These are phyloP conservation scores for Cylindrodendrum hubeiense DNA, from an alignment of 2,329 filamentous ascomycete genomes.

Conservation along the genomic window DNA sequence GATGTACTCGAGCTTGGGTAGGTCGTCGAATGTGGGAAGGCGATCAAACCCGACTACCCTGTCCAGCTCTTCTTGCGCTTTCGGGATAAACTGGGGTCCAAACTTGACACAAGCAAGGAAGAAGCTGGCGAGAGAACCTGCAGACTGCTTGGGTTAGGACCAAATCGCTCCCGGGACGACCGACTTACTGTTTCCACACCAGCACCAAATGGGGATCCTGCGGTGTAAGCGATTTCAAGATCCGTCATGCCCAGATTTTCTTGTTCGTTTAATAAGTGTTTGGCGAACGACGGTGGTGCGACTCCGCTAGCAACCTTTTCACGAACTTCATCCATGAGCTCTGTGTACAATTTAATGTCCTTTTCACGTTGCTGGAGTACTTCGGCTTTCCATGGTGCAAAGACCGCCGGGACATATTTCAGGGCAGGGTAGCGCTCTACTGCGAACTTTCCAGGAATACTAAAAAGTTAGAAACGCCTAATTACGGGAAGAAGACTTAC, in stretches of 20 bases:
- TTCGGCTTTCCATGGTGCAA: conserved; percentile 56
- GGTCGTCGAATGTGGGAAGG: conserved; percentile 53
- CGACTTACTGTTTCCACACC: conserved; percentile 56
- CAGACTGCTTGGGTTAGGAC: conserved; percentile 49
- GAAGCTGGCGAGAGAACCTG: conserved; percentile 61
- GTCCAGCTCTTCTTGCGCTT: conserved; percentile 55
- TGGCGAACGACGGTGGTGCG: conserved; percentile 57
- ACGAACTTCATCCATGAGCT: conserved; percentile 56
- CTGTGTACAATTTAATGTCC: conserved; percentile 53
- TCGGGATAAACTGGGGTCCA: conserved; percentile 60
- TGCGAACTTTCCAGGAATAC: conserved; percentile 48
- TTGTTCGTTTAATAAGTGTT: conserved; percentile 56
- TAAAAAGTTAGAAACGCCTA: background rate
- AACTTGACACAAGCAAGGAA: conserved; percentile 65
- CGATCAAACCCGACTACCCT: conserved; percentile 52
- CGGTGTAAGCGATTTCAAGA: conserved; percentile 57
- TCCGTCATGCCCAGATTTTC: conserved; percentile 55
- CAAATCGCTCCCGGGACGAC: fast-evolving
- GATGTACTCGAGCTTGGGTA: conserved; percentile 49
- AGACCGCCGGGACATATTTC: conserved; percentile 52
- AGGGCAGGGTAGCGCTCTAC: conserved; percentile 56
- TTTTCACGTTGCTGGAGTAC: conserved; percentile 52
- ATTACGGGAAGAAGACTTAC: conserved; percentile 40
- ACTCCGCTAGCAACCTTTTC: conserved; percentile 47
- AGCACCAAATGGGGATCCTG: conserved; percentile 59